A percentile compares a stretch with the other conserved stretches of the same genome.
Conservation (phyloP, 441 rosid species). For the Pelargonium cotyledonis region DNA sequence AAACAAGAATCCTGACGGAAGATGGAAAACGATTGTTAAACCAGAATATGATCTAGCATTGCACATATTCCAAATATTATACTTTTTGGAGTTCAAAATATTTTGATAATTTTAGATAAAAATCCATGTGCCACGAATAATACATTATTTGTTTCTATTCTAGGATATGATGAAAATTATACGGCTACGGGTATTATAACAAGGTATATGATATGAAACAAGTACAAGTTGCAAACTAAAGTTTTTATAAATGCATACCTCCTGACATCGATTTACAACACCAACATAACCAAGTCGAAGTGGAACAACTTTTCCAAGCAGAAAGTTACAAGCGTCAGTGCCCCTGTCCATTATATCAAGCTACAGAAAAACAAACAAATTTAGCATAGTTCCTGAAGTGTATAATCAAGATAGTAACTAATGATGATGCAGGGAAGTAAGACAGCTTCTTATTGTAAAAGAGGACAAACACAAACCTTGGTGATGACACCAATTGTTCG, state of each 20-base stretch:
- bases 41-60: too few species aligned
- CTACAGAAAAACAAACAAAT: background rate
- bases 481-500: constrained; percentile 9
- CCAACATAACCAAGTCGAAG: constrained; percentile 1
- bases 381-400: background rate
- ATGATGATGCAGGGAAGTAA: background rate
- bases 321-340: constrained; percentile 3
- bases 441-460: background rate
- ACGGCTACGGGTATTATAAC: background rate
- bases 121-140: too few species aligned
- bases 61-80: too few species aligned
- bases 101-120: too few species aligned
- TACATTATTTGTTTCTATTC: too few species aligned
- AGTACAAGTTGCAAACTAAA: background rate
- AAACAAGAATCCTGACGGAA: too few species aligned
- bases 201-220: background rate
- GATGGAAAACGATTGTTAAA: too few species aligned
- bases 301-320: constrained; percentile 6
- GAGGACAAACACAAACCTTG: constrained; percentile 3
- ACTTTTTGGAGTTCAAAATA: too few species aligned
- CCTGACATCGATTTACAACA: constrained; percentile 9
- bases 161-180: too few species aligned
- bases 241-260: background rate
- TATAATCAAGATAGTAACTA: background rate
- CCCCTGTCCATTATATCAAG: constrained; percentile 8